These are phyloP conservation scores for Sequoia sempervirens DNA, from an alignment of 75 land plant genomes.

Conservation along the genomic window DNA sequence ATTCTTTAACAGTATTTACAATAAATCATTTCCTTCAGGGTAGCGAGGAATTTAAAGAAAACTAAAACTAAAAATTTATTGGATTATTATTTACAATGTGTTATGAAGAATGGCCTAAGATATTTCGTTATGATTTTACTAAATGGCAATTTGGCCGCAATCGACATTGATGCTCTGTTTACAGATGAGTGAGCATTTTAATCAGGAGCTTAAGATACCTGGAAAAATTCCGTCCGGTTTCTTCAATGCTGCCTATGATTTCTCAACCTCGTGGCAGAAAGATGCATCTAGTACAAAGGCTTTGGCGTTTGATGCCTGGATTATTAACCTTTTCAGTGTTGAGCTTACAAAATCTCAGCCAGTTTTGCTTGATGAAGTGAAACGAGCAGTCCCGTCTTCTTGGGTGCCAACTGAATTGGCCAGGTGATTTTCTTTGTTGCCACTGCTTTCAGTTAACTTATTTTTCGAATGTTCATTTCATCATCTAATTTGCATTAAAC, in stretches of 20 bases:
- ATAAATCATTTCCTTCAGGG: too few species aligned
- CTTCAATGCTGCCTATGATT: conserved; percentile 82
- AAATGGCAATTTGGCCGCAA: too few species aligned
- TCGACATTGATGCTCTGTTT: too few species aligned
- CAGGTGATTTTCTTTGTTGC: conserved; percentile 36
- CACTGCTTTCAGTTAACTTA: neutral
- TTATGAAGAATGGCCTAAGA: too few species aligned
- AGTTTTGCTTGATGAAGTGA: conserved; percentile 71
- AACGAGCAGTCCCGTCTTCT: conserved; percentile 66
- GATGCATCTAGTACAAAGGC: conserved; percentile 74
- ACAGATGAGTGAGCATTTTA: conserved; percentile 54
- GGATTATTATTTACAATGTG: too few species aligned
- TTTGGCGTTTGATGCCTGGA: conserved; percentile 86
- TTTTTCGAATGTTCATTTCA: too few species aligned
- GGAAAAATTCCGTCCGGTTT: conserved; percentile 85
- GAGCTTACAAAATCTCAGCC: conserved; percentile 72
- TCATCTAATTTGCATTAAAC: too few species aligned
- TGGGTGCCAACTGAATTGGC: conserved; percentile 96
- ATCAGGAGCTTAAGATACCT: conserved; percentile 62
- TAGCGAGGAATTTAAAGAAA: too few species aligned
- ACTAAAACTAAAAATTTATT: too few species aligned
- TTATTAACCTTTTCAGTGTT: conserved; percentile 65
- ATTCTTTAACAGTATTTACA: too few species aligned
- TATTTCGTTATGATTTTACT: too few species aligned
- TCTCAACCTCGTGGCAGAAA: conserved; percentile 74